phyloP scores from a whole-genome alignment of 495 filamentous ascomycete genomes.

The Neurospora hispaniola region DNA sequence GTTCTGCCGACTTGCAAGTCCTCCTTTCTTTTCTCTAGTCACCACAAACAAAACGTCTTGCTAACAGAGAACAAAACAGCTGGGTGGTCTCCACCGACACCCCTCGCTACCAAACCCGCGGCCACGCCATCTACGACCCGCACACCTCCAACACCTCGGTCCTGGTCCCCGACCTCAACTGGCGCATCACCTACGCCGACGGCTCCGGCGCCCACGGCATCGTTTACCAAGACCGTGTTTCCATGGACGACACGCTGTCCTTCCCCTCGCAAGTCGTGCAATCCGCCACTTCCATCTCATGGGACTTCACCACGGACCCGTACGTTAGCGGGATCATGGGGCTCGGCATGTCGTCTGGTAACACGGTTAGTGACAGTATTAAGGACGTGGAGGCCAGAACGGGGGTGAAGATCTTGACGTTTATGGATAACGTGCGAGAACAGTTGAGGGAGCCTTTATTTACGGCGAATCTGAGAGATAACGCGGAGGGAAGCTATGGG shows the following conservation, averaged over 20 bases:
- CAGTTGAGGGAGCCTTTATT: conserved; percentile 49
- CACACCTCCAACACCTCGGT: conserved; percentile 31
- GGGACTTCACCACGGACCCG: conserved; percentile 44
- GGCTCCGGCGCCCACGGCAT: conserved; percentile 47
- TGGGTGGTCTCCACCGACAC: conserved; percentile 13
- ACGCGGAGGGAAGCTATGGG: conserved; percentile 50
- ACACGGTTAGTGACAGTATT: conserved; percentile 35
- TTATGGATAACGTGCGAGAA: conserved; percentile 53
- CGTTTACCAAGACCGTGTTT: conserved; percentile 59
- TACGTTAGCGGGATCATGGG: conserved; percentile 61
- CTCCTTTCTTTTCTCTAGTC: conserved; percentile 33
- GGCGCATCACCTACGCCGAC: conserved; percentile 65
- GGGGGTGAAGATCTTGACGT: conserved; percentile 48
- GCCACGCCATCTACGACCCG: conserved; percentile 51
- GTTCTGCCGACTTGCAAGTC: conserved; percentile 56
- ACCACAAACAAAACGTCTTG: too few relatives aligned
- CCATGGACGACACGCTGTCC: conserved; percentile 45
- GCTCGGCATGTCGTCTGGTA: conserved; percentile 57
- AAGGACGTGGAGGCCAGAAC: background rate
- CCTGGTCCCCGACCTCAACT: conserved; percentile 40
- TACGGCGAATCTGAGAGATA: conserved; percentile 48
- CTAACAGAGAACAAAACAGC: background rate
- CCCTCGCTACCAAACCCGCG: background rate
- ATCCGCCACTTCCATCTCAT: conserved; percentile 48
- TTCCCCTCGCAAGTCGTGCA: conserved; percentile 54